Evolutionary conservation across 2,329 filamentous ascomycete genomes (phyloP), one percentile per base, ranked within the genome.

Genomic region (Colletotrichum trifolii): DNA sequence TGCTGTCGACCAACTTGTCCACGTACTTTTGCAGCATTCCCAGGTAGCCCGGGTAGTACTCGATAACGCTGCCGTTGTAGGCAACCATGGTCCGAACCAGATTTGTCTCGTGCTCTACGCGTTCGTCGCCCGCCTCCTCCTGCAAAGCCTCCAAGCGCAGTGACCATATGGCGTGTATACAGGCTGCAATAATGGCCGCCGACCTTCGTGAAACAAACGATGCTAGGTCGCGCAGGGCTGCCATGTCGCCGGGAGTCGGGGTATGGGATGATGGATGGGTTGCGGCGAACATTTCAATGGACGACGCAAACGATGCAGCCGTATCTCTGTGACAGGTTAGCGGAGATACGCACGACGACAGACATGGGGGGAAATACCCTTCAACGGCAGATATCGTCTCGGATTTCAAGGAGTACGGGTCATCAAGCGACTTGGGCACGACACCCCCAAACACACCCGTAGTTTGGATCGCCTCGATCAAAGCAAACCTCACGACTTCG

Each of bases 41-140:
- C 25, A 85, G 80, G 75, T 93, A 95, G 8, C 81, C 80, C 0
- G 92, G 91, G 72, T 94, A 95, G 70, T 90, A 89, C 76, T 94
- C 91, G 55, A 94, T 89, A 54, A 95, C 91, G 35, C 89, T 91
- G 48, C 92, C 92, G 72, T 93, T 94, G 77, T 90, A 94, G 4
- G 90, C 90, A n/a, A 95, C 87, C 2, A 86, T 83, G 3, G 86
- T 88, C 60, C 79, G 77, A 39, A 74, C 72, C 8, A 84, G 73
- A 47, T 79, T 75, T 2, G 78, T 79, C 67, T 87, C 87, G 13
- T 78, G 77, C 69, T 88, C 86, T 0, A 85, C 79, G 40, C 84
- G 47, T 9, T 73, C 60, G 11, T 74, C 67, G 8, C 38, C 42
- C 6, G 53, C 48, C 13, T 71, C 63, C 34, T 72, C 76, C 40